Evolutionary conservation across 495 filamentous ascomycete genomes (phyloP).

Genomic region (Amphirosellinia nigrospora): DNA sequence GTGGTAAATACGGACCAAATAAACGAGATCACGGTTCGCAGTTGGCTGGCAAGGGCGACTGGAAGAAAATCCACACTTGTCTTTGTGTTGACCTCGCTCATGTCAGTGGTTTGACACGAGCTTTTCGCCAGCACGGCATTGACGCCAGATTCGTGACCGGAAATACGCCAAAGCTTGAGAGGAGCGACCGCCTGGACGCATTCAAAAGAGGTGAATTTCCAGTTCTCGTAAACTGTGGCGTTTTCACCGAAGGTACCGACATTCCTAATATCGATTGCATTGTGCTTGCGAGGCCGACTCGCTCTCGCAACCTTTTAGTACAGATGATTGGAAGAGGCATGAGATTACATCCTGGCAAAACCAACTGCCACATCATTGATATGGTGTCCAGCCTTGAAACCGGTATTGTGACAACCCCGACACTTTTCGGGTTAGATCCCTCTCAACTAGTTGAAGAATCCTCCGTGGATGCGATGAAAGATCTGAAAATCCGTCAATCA

Average conservation of each 20-base stretch:
- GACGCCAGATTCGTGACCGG: slow-evolving; percentile 86
- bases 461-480: slow-evolving; percentile 61
- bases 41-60: slow-evolving; percentile 79
- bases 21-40: slow-evolving; percentile 81
- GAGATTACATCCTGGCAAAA: slow-evolving; percentile 78
- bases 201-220: slow-evolving; percentile 82
- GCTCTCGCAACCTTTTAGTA: slow-evolving; percentile 86
- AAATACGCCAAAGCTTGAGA: slow-evolving; percentile 67
- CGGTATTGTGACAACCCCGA: slow-evolving; percentile 88
- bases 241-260: slow-evolving; percentile 96
- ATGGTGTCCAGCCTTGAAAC: slow-evolving; percentile 85
- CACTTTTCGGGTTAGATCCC: slow-evolving; percentile 91
- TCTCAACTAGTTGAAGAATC: slow-evolving; percentile 72
- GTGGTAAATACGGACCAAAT: slow-evolving; percentile 78
- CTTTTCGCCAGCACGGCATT: slow-evolving; percentile 76
- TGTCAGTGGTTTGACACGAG: slow-evolving; percentile 70
- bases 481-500: slow-evolving; percentile 53
- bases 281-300: slow-evolving; percentile 84
- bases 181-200: slow-evolving; percentile 69
- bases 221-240: slow-evolving; percentile 91
- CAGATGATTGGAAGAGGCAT: slow-evolving; percentile 98
- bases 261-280: slow-evolving; percentile 98
- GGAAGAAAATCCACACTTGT: slow-evolving; percentile 83
- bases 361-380: slow-evolving; percentile 94
- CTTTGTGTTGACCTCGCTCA: slow-evolving; percentile 88